phyloP scores from a whole-genome alignment of 768 basidiomycete genomes.

The Leccinum pellstonianum region DNA sequence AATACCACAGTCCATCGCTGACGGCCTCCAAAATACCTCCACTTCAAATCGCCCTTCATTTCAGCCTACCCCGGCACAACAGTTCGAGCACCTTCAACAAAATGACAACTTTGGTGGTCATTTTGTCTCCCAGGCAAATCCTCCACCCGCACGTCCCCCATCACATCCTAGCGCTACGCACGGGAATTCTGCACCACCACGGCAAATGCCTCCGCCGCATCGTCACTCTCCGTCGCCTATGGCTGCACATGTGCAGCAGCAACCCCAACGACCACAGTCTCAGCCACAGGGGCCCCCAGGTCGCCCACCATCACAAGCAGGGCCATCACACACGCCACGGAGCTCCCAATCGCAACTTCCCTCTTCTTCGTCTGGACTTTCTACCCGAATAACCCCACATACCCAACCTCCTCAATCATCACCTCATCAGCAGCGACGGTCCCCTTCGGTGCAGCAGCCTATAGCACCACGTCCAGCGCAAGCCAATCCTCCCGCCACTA shows the following conservation, averaged over 20 bases:
- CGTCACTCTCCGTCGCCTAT: constrained; percentile 49
- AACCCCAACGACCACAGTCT: constrained; percentile 56
- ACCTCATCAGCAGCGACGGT: constrained; percentile 33
- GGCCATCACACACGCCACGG: constrained; percentile 49
- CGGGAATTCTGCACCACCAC: constrained; percentile 32
- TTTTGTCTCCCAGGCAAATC: constrained; percentile 40
- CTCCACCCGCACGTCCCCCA: constrained; percentile 43
- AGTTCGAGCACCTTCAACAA: constrained; percentile 55
- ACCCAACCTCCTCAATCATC: constrained; percentile 34
- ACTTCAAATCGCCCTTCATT: constrained; percentile 41
- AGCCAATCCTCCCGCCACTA: constrained; percentile 24
- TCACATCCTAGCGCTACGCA: constrained; percentile 39
- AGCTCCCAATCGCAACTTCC: constrained; percentile 36
- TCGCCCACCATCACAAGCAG: constrained; percentile 51
- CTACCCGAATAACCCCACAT: constrained; percentile 37
- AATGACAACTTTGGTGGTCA: constrained; percentile 33
- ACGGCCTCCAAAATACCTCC: constrained; percentile 39
- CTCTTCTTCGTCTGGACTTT: constrained; percentile 28
- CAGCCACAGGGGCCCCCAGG: constrained; percentile 53
- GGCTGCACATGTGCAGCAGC: constrained; percentile 36
- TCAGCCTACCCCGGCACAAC: constrained; percentile 62
- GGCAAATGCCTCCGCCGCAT: constrained; percentile 35
- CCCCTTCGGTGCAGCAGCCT: constrained; percentile 36
- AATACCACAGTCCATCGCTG: constrained; percentile 42
- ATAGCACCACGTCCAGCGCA: constrained; percentile 39